Conservation (phyloP, 805 yeast species). For the Clavispora fructus region DNA sequence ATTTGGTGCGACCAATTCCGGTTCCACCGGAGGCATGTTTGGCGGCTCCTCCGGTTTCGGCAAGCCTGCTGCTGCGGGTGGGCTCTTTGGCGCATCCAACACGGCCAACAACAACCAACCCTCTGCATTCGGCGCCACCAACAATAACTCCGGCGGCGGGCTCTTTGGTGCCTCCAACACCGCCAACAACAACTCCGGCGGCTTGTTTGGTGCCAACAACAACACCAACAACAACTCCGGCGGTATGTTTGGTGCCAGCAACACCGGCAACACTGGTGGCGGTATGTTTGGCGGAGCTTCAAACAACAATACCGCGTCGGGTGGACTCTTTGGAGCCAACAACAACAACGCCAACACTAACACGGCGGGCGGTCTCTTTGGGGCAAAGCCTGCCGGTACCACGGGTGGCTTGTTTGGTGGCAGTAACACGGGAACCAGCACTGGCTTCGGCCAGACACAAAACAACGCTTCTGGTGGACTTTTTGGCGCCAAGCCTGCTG, state of each 20-base stretch:
- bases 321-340: conserved; percentile 7
- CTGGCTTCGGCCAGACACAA: conserved; percentile 20
- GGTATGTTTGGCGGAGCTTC: conserved; percentile 11
- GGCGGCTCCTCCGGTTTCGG: conserved; percentile 27
- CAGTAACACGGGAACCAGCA: conserved; percentile 14
- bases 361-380: conserved; percentile 36
- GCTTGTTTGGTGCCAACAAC: conserved; percentile 37
- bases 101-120: neutral
- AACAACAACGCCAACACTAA: conserved; percentile 3
- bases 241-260: conserved; percentile 10
- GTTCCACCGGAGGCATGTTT: conserved; percentile 16
- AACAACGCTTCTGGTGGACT: conserved; percentile 9
- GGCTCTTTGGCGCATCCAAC: conserved; percentile 5
- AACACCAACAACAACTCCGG: conserved; percentile 14
- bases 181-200: conserved; percentile 21
- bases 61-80: conserved; percentile 9
- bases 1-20: neutral
- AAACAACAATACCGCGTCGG: conserved; percentile 7
- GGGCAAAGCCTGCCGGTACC: conserved; percentile 18
- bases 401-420: conserved; percentile 26
- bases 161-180: conserved; percentile 18
- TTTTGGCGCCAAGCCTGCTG: conserved; percentile 11
- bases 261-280: conserved; percentile 2
- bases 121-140: conserved; percentile 20
- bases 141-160: conserved; percentile 19